phyloP scores from a whole-genome alignment of 495 filamentous ascomycete genomes.

The Hypoxylon fuscum region DNA sequence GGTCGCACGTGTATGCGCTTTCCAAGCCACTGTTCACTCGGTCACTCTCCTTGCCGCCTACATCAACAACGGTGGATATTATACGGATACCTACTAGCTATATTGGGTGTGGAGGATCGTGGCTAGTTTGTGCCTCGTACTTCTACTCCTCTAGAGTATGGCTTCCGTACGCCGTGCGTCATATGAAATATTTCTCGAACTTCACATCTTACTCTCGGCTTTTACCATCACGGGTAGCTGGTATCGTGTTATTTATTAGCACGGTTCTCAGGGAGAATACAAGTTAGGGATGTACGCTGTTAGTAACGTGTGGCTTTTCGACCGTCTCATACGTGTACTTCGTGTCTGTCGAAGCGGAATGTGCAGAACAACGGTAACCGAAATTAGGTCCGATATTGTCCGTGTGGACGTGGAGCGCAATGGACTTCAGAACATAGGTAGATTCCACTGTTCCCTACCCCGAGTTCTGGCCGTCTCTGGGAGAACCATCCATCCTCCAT shows the following conservation, averaged over 20 bases:
- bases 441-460: slow-evolving; percentile 56
- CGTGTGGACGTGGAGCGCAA: slow-evolving; percentile 50
- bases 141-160: slow-evolving; percentile 22
- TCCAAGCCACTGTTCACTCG: slow-evolving; percentile 52
- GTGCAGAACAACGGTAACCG: slow-evolving; percentile 42
- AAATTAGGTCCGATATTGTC: slow-evolving; percentile 42
- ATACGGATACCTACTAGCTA: slow-evolving; percentile 9
- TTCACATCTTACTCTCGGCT: slow-evolving; percentile 51
- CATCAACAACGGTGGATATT: slow-evolving; percentile 34
- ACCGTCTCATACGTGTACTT: slow-evolving; percentile 48
- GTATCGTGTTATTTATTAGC: slow-evolving; percentile 49
- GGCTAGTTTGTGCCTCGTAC: slow-evolving; percentile 40
- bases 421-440: slow-evolving; percentile 41
- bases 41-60: slow-evolving; percentile 34
- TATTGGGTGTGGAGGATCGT: slow-evolving; percentile 57
- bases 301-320: slow-evolving; percentile 56
- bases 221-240: slow-evolving; percentile 52
- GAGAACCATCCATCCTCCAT: slow-evolving; percentile 63
- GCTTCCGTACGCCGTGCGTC: slow-evolving; percentile 41
- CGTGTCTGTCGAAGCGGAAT: slow-evolving; percentile 44
- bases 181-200: slow-evolving; percentile 56
- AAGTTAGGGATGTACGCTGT: slow-evolving; percentile 57
- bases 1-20: slow-evolving; percentile 50
- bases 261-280: slow-evolving; percentile 44
- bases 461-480: slow-evolving; percentile 50